Conservation (phyloP, 768 basidiomycete genomes). For the Strobilomyces confusus region DNA sequence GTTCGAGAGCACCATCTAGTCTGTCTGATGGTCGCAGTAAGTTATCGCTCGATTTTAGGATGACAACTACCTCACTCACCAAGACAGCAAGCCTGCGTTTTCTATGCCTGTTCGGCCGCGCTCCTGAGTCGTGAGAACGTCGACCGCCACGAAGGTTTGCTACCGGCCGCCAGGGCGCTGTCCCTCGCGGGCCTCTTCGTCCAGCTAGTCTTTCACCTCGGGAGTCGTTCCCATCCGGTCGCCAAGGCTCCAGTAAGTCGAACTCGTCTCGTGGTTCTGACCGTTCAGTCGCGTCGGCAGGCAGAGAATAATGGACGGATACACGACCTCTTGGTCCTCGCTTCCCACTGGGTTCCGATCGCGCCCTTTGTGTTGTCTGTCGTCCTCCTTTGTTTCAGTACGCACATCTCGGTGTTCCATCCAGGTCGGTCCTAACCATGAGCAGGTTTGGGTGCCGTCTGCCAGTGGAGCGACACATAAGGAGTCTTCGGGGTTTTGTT, state of each 20-base stretch:
- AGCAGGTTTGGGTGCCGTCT: no score
- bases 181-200: neutral
- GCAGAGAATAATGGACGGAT: neutral
- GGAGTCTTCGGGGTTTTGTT: no score
- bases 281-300: neutral
- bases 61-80: neutral
- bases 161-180: neutral
- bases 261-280: neutral
- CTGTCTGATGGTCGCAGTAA: neutral
- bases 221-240: neutral
- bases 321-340: neutral
- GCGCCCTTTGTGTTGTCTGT: neutral
- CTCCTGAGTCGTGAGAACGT: neutral
- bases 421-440: no score
- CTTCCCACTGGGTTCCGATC: neutral
- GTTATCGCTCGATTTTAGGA: neutral
- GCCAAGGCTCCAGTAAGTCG: neutral
- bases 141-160: neutral
- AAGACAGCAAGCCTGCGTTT: neutral
- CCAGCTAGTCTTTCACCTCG: neutral
- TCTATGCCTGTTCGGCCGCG: neutral
- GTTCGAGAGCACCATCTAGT: neutral
- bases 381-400: neutral
- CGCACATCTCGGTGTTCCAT: neutral
- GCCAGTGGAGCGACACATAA: no score